Evolutionary conservation across 2,329 filamentous ascomycete species (phyloP).

Genomic region (Furcasterigmium sp.): DNA sequence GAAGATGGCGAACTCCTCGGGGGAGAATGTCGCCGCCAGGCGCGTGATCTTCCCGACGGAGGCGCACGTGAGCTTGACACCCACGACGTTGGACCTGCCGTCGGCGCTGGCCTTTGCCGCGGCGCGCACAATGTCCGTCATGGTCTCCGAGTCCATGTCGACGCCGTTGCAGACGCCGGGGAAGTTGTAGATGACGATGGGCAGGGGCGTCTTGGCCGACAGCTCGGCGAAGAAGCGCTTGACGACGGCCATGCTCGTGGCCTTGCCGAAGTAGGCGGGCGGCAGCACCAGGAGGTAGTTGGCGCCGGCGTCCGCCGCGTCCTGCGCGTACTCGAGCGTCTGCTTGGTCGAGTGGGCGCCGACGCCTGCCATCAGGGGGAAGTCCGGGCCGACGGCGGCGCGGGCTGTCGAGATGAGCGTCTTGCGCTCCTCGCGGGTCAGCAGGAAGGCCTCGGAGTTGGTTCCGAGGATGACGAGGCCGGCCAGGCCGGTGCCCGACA

Average conservation of each 20-base stretch:
- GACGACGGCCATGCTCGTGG: conserved; percentile 55
- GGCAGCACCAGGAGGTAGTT: conserved; percentile 65
- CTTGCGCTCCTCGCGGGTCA: conserved; percentile 54
- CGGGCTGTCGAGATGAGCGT: conserved; percentile 52
- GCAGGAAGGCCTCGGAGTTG: conserved; percentile 50
- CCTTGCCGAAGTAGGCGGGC: conserved; percentile 65
- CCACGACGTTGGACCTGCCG: conserved; percentile 51
- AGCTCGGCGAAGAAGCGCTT: conserved; percentile 57
- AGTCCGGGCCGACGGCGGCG: conserved; percentile 48
- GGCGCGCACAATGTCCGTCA: conserved; percentile 39
- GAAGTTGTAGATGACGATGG: conserved; percentile 69
- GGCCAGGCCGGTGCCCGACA: conserved; percentile 41
- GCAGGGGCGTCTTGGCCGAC: conserved; percentile 54
- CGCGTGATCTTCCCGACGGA: conserved; percentile 67
- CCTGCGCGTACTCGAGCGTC: conserved; percentile 55
- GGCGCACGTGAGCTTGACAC: conserved; percentile 69
- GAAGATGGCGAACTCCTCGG: conserved; percentile 58
- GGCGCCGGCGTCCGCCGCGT: conserved; percentile 56
- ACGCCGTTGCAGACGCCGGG: conserved; percentile 62
- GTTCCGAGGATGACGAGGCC: conserved; percentile 50
- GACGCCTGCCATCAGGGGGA: conserved; percentile 54
- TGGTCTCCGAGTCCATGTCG: conserved; percentile 62
- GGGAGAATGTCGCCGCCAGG: conserved; percentile 43
- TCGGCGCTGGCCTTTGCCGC: conserved; percentile 41
- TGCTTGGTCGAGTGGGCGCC: conserved; percentile 57